These are phyloP conservation scores for Puccinia triticina DNA, from an alignment of 1,284 basidiomycete species.

Conservation along the genomic window DNA sequence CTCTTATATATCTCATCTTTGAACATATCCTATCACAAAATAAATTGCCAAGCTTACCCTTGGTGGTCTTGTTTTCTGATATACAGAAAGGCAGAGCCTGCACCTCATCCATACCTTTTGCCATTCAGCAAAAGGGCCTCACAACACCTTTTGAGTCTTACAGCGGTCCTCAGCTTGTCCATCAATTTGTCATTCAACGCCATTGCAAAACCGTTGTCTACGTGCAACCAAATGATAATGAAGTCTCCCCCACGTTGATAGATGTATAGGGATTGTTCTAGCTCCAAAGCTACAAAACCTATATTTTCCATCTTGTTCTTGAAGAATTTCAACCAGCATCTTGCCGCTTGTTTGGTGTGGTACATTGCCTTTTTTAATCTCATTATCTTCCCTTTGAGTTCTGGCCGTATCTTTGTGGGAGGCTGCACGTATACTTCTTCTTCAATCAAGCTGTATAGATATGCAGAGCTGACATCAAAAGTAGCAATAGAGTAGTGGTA, in stretches of 20 bases:
- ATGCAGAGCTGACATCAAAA: constrained; percentile 23
- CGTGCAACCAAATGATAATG: constrained; percentile 32
- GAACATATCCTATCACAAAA: too few species aligned
- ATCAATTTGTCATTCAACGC: neutral
- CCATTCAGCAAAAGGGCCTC: too few species aligned
- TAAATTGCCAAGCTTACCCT: too few species aligned
- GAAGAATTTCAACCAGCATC: constrained; percentile 38
- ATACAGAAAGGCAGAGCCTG: too few species aligned
- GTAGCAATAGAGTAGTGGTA: neutral
- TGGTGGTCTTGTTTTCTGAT: too few species aligned
- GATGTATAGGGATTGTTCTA: constrained; percentile 18
- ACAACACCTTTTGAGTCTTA: too few species aligned
- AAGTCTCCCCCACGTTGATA: neutral
- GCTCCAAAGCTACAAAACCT: neutral
- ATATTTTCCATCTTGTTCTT: neutral
- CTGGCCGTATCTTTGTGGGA: too few species aligned
- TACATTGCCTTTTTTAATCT: constrained; percentile 19
- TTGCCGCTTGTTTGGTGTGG: constrained; percentile 32
- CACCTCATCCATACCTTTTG: too few species aligned
- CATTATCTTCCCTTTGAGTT: neutral
- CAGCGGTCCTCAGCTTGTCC: neutral
- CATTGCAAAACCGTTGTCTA: constrained; percentile 28
- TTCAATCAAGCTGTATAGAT: constrained; percentile 3
- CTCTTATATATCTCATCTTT: too few species aligned
- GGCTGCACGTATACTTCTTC: too few species aligned